These are phyloP conservation scores for Elaphomyces granulatus DNA, from an alignment of 495 filamentous ascomycete genomes.

Conservation along the genomic window DNA sequence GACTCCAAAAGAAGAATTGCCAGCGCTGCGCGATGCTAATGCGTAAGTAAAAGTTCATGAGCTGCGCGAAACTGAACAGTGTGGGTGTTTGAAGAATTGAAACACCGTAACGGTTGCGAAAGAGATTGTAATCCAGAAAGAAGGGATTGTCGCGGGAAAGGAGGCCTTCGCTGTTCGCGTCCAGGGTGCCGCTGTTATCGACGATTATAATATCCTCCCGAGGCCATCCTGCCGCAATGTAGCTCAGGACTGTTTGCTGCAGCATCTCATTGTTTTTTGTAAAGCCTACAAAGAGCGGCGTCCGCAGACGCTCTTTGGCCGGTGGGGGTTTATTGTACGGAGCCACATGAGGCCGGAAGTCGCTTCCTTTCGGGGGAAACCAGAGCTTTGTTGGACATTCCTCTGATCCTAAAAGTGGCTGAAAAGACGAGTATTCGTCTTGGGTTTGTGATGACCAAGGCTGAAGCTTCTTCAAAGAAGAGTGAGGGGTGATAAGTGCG, in stretches of 20 bases:
- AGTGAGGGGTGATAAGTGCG: too few species aligned
- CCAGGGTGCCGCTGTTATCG: constrained; percentile 49
- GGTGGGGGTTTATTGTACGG: background rate
- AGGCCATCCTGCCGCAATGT: constrained; percentile 49
- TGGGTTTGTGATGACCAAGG: too few species aligned
- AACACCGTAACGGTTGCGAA: constrained; percentile 37
- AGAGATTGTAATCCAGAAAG: constrained; percentile 40
- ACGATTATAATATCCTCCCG: constrained; percentile 44
- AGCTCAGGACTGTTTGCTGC: constrained; percentile 42
- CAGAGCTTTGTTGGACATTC: too few species aligned
- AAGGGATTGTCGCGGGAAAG: constrained; percentile 47
- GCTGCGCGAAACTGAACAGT: constrained; percentile 44
- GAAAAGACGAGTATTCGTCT: too few species aligned
- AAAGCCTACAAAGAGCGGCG: constrained; percentile 46
- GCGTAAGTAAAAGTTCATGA: constrained; percentile 46
- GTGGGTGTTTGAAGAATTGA: constrained; percentile 43
- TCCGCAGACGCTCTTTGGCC: constrained; percentile 7
- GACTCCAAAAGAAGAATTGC: constrained; percentile 45
- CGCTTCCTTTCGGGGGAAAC: too few species aligned
- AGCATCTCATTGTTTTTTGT: constrained; percentile 44
- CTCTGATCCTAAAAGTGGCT: too few species aligned
- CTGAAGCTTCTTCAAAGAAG: too few species aligned
- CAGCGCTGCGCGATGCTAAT: constrained; percentile 32
- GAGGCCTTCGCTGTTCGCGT: constrained; percentile 35
- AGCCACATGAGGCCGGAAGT: too few species aligned